Conservation (phyloP, 257 asterid genomes). For the Verbena officinalis region DNA sequence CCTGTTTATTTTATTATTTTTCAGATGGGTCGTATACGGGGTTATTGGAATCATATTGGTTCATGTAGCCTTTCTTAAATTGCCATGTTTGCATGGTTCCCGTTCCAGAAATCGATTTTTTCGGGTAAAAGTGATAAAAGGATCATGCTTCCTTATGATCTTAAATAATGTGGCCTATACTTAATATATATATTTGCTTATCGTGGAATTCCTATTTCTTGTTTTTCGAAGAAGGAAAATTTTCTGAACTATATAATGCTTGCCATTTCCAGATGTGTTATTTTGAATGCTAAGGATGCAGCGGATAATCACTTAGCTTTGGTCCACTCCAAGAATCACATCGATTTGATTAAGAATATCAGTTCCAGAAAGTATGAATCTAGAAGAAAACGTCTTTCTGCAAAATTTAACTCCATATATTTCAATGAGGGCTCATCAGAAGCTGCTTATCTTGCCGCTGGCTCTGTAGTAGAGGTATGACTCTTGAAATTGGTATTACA, state of each 20-base stretch:
- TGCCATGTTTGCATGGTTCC: background rate
- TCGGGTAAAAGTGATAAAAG: background rate
- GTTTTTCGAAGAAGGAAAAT: background rate
- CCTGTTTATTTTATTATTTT: background rate
- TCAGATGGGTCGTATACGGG: background rate
- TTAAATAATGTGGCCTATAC: background rate
- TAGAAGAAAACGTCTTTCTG: slow-evolving; percentile 49
- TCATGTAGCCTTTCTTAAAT: slow-evolving; percentile 1
- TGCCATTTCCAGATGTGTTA: slow-evolving; percentile 57
- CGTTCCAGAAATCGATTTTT: background rate
- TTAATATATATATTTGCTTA: background rate
- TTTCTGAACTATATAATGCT: slow-evolving; percentile 14
- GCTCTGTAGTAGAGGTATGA: slow-evolving; percentile 84
- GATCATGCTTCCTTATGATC: background rate
- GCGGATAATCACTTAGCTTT: slow-evolving; percentile 65
- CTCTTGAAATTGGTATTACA: slow-evolving; percentile 9
- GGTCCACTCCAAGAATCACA: slow-evolving; percentile 74
- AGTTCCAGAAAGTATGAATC: slow-evolving; percentile 50
- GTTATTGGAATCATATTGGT: slow-evolving; percentile 1
- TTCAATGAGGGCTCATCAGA: slow-evolving; percentile 88
- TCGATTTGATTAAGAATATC: slow-evolving; percentile 62
- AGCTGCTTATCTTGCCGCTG: slow-evolving; percentile 94
- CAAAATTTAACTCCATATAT: slow-evolving; percentile 74
- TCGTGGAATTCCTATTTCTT: slow-evolving; percentile 2
- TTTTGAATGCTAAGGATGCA: slow-evolving; percentile 71